phyloP scores from a whole-genome alignment of 352 stramenopile species.

The Pythium monospermum region DNA sequence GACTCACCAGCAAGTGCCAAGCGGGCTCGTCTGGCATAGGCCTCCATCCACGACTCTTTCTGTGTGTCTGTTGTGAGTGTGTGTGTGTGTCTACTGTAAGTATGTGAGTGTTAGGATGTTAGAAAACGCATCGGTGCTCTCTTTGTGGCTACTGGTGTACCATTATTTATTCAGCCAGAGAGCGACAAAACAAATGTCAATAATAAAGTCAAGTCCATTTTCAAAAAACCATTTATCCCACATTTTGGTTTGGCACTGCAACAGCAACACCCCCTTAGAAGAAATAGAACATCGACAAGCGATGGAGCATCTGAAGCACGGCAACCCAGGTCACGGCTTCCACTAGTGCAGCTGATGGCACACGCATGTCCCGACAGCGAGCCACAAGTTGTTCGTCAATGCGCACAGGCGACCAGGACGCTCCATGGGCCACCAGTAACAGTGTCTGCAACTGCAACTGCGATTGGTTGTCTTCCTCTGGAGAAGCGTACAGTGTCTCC shows the following conservation, averaged over 20 bases:
- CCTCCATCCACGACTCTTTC: not conserved
- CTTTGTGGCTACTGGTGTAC: no score
- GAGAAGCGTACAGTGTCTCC: not conserved
- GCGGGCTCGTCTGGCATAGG: conserved; percentile 10
- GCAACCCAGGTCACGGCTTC: conserved; percentile 4
- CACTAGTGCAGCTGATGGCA: not conserved
- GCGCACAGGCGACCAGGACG: not conserved
- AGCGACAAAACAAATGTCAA: no score
- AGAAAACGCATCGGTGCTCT: no score
- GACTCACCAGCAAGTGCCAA: conserved; percentile 4
- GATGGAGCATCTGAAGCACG: conserved; percentile 4
- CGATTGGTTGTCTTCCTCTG: not conserved
- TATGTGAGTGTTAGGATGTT: not conserved
- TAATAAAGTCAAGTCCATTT: no score
- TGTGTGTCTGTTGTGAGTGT: not conserved
- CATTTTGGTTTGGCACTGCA: no score
- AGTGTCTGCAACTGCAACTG: not conserved
- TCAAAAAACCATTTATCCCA: no score
- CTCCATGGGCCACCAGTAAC: not conserved
- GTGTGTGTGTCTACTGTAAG: not conserved
- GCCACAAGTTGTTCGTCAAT: not conserved
- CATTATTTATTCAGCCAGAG: no score
- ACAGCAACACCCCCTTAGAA: no score
- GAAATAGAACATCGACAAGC: conserved; percentile 5
- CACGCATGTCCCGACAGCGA: not conserved